Evolutionary conservation across 805 yeast genomes (phyloP).

Genomic region (Candida ascalaphidarum): DNA sequence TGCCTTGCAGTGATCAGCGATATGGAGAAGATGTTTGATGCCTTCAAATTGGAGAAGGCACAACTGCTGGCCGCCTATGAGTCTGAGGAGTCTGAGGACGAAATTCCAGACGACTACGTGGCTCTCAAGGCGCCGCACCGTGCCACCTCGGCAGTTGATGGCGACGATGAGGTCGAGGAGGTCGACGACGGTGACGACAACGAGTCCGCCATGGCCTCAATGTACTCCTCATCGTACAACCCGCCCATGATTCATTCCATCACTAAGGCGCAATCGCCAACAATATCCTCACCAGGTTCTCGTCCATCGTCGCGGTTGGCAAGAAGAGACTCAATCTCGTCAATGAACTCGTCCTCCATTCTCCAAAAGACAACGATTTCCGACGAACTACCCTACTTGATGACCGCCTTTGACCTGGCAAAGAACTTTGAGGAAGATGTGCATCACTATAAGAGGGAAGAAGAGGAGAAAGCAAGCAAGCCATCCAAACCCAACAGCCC

Average conservation of each 20-base stretch:
- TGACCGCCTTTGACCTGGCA: conserved; percentile 61
- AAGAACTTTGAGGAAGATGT: conserved; percentile 44
- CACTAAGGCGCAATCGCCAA: conserved; percentile 10
- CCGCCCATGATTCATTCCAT: conserved; percentile 34
- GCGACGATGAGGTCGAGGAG: conserved; percentile 8
- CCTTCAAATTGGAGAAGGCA: conserved; percentile 29
- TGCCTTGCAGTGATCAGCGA: conserved; percentile 60
- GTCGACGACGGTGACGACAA: conserved; percentile 17
- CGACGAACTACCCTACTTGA: conserved; percentile 57
- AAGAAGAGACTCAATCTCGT: conserved; percentile 3
- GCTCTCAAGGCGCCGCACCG: no score
- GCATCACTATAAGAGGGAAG: conserved; percentile 11
- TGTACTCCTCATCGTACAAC: conserved; percentile 11
- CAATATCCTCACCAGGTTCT: neutral
- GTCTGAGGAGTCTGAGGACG: no score
- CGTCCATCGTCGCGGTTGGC: conserved; percentile 1
- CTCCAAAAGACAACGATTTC: conserved; percentile 46
- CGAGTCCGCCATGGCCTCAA: conserved; percentile 14
- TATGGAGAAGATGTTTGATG: conserved; percentile 67
- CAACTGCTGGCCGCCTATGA: conserved; percentile 8
- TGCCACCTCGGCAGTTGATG: neutral
- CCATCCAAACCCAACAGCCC: neutral
- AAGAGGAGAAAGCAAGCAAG: conserved; percentile 5
- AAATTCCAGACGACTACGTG: no score
- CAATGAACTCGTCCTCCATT: conserved; percentile 1